Conservation (phyloP, 805 yeast species). For the Kazachstania viticola region DNA sequence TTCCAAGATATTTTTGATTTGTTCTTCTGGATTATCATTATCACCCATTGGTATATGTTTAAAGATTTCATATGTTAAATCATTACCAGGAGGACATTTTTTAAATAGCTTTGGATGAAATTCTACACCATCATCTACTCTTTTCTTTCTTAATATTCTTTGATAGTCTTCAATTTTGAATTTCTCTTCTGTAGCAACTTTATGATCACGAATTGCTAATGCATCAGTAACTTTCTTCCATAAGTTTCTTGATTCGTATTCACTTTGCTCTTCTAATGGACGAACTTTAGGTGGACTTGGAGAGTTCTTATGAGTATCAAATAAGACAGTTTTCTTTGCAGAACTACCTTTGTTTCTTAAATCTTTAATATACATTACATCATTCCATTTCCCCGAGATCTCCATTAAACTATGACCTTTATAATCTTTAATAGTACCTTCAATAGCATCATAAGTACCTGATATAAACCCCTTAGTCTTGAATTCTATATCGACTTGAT, state of each 20-base stretch:
- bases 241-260: slow-evolving; percentile 65
- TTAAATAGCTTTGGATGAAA: slow-evolving; percentile 73
- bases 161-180: slow-evolving; percentile 80
- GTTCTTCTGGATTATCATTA: slow-evolving; percentile 34
- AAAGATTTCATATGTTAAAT: slow-evolving; percentile 55
- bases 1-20: slow-evolving; percentile 45
- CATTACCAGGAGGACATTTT: slow-evolving; percentile 31
- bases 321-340: slow-evolving; percentile 38
- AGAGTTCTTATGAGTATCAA: slow-evolving; percentile 46
- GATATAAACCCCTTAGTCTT: slow-evolving; percentile 90
- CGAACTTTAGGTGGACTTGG: slow-evolving; percentile 60
- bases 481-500: slow-evolving; percentile 77
- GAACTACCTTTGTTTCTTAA: slow-evolving; percentile 21
- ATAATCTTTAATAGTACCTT: slow-evolving; percentile 52
- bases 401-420: slow-evolving; percentile 49
- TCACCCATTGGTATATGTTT: slow-evolving; percentile 45
- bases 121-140: slow-evolving; percentile 68
- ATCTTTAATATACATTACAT: slow-evolving; percentile 57
- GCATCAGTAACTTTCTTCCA: slow-evolving; percentile 82
- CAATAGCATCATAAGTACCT: slow-evolving; percentile 84
- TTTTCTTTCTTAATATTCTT: slow-evolving; percentile 57
- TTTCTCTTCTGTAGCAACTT: slow-evolving; percentile 79
- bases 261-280: slow-evolving; percentile 69
- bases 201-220: slow-evolving; percentile 68
- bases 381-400: slow-evolving; percentile 90